phyloP scores from a whole-genome alignment of 306 rosid species.

The Casuarina cunninghamiana region DNA sequence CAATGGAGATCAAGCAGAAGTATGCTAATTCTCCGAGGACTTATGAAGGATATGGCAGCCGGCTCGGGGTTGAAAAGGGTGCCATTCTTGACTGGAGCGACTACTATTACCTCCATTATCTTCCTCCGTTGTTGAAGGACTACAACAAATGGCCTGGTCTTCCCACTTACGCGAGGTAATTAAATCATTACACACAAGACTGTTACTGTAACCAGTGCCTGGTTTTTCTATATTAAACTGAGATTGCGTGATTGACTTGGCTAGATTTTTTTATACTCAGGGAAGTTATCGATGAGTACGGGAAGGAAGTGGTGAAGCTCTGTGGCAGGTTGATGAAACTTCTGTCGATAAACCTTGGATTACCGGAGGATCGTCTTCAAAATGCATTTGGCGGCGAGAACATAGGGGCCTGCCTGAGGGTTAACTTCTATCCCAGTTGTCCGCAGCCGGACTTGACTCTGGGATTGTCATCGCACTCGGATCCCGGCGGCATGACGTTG shows the following conservation, averaged over 20 bases:
- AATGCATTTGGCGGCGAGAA: slow-evolving; percentile 71
- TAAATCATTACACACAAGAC: neutral
- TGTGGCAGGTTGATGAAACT: slow-evolving; percentile 65
- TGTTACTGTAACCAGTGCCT: neutral
- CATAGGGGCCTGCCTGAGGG: slow-evolving; percentile 82
- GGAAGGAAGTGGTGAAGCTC: slow-evolving; percentile 69
- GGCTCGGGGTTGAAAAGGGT: slow-evolving; percentile 52
- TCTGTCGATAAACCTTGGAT: slow-evolving; percentile 61
- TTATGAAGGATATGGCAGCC: slow-evolving; percentile 62
- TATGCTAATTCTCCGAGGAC: slow-evolving; percentile 57
- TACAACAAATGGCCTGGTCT: slow-evolving; percentile 49
- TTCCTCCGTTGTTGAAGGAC: slow-evolving; percentile 44
- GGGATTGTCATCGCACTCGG: slow-evolving; percentile 88
- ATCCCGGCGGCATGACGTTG: slow-evolving; percentile 84
- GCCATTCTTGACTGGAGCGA: slow-evolving; percentile 71
- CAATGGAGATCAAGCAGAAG: slow-evolving; percentile 40
- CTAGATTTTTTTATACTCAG: slow-evolving; percentile 28
- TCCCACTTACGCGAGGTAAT: slow-evolving; percentile 33
- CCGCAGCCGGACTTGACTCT: slow-evolving; percentile 76
- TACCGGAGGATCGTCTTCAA: slow-evolving; percentile 49
- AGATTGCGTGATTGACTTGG: neutral
- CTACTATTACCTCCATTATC: slow-evolving; percentile 54
- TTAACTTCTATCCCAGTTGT: slow-evolving; percentile 76
- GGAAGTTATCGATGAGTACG: slow-evolving; percentile 79
- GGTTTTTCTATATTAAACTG: no score